Evolutionary conservation across 257 asterid genomes (phyloP).

Genomic region (Cordia subcordata): DNA sequence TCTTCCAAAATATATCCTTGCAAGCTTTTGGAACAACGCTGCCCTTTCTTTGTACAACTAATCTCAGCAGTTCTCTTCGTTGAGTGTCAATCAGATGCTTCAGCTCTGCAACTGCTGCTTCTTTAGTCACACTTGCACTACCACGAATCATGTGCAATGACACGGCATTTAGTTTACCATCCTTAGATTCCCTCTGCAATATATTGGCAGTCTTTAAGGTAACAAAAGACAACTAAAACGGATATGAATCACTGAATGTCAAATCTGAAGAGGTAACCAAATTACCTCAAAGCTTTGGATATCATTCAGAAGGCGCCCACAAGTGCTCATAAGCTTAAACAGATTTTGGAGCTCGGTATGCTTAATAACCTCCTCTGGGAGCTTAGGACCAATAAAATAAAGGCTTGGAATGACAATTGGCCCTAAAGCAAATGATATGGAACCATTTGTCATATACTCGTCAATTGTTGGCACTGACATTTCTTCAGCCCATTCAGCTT

Average conservation of each 20-base stretch:
- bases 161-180: constrained; percentile 64
- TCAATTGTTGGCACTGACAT: constrained; percentile 47
- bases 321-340: constrained; percentile 60
- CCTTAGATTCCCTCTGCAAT: constrained; percentile 72
- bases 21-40: constrained; percentile 65
- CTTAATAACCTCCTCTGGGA: constrained; percentile 58
- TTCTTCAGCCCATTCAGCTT: constrained; percentile 62
- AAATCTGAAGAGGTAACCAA: background rate
- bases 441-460: constrained; percentile 69
- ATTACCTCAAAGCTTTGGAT: constrained; percentile 65
- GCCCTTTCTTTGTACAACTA: constrained; percentile 46
- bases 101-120: constrained; percentile 39
- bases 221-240: background rate
- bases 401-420: constrained; percentile 81
- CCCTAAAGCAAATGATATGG: constrained; percentile 79
- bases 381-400: constrained; percentile 77
- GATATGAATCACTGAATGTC: background rate
- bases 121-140: constrained; percentile 41
- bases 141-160: constrained; percentile 38
- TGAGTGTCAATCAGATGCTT: constrained; percentile 31
- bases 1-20: constrained; percentile 82
- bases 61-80: constrained; percentile 55
- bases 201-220: background rate
- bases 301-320: constrained; percentile 87
- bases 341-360: constrained; percentile 53